Base-by-base conservation (phyloP, 139 green algal genomes). In the Asterochloris erici region DNA sequence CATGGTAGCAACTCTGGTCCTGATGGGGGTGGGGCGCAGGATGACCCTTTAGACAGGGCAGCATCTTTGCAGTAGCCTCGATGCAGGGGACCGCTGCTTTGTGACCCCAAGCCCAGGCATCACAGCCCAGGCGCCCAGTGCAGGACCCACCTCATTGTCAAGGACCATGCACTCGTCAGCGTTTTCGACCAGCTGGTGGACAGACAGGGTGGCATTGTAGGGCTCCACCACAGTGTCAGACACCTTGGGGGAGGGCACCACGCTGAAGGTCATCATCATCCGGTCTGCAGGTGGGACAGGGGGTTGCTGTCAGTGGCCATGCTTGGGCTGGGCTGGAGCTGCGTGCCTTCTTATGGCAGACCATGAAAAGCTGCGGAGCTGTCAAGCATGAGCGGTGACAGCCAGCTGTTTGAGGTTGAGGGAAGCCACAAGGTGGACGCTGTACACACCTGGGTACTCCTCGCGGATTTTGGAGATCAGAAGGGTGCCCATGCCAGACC, bases 111-210 rank as follows among this genome's bases (percentile, higher is more conserved):
- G 38, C 38, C 4, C 38, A 54, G 4, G 6, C 2, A 54, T 54
- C 38, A 54, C 38, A 54, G 38, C 38, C 38, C 38, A 54, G 38
- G 38, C 6, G 38, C 38, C 38, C 38, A 54, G 38, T 54, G 38
- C 38, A 96, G 92, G 85, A 95, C 95, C 75, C 95, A 92, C 38
- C 38, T 81, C 77, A 74, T 81, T 81, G 77, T 81, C 77, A 12
- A 97, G 90, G 54, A 98, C 90, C 93, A 98, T 98, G 91, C 94
- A 98, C 93, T 98, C 96, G 74, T 98, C 95, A 62, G 96, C 95
- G 82, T 98, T 98, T 88, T 98, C 96, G 17, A 98, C 94, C 73
- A 98, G 89, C 86, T 97, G 94, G 83, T 97, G 94, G 12, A 97
- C 91, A 70, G 94, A 96, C 60, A 97, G 88, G 14, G 93, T 97